phyloP scores from a whole-genome alignment of 1,284 basidiomycete genomes.

The Cryptococcus wingfieldii region DNA sequence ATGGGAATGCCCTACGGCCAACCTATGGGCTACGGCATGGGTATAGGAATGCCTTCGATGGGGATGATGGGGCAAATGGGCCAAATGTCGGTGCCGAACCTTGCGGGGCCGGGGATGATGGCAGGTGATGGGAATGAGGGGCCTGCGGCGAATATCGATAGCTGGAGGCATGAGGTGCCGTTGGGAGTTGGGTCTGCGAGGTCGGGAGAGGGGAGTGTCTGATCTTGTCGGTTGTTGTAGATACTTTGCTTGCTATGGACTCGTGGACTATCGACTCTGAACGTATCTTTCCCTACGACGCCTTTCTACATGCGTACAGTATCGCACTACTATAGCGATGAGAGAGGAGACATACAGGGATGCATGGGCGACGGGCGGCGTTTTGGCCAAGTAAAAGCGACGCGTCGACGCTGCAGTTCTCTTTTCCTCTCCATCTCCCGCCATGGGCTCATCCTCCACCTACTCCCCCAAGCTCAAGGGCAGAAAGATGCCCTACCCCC shows the following conservation, averaged over 20 bases:
- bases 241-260: no score
- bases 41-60: neutral
- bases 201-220: neutral
- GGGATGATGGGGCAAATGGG: no score
- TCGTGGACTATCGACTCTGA: no score
- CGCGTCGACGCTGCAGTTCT: neutral
- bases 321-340: no score
- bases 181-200: neutral
- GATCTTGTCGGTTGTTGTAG: neutral
- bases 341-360: no score
- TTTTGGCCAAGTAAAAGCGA: no score
- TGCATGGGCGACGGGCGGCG: no score
- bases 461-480: slow-evolving; percentile 8
- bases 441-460: neutral
- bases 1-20: neutral
- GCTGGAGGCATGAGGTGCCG: slow-evolving; percentile 31
- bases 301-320: no score
- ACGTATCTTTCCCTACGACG: no score
- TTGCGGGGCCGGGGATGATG: neutral
- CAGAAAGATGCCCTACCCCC: slow-evolving; percentile 11
- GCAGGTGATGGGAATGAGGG: neutral
- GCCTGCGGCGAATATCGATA: slow-evolving; percentile 25
- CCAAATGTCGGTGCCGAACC: slow-evolving; percentile 2
- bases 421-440: neutral
- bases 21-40: neutral